Evolutionary conservation across 179 eudicot species (phyloP).

Genomic region (Heliamphora pulchella): DNA sequence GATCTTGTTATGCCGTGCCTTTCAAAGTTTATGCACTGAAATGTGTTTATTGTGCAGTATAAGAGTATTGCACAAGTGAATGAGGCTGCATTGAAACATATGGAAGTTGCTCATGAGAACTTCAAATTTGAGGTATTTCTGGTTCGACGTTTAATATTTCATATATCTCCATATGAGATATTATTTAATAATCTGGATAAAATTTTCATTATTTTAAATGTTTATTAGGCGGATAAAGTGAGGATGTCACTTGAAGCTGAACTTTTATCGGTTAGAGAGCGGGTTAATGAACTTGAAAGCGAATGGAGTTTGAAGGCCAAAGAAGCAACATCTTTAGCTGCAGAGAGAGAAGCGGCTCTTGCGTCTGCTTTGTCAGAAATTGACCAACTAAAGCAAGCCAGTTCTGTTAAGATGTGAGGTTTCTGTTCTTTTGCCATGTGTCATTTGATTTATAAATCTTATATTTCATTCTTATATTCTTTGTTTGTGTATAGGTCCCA

Average conservation of each 20-base stretch:
- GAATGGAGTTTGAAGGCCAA: constrained; percentile 47
- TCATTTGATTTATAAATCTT: neutral
- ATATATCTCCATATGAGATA: neutral
- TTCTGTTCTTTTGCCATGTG: neutral
- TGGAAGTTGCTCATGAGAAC: constrained; percentile 65
- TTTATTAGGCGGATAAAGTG: constrained; percentile 43
- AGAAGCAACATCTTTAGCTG: constrained; percentile 56
- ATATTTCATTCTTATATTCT: neutral
- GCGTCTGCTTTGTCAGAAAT: constrained; percentile 58
- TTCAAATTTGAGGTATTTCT: constrained; percentile 53
- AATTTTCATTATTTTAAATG: neutral
- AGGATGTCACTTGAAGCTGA: constrained; percentile 71
- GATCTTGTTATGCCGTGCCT: neutral
- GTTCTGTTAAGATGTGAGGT: constrained; percentile 43
- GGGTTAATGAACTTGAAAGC: constrained; percentile 53
- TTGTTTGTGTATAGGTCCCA: constrained; percentile 32
- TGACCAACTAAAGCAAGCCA: constrained; percentile 54
- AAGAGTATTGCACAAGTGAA: constrained; percentile 84
- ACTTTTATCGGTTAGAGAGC: constrained; percentile 45
- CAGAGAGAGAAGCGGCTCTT: constrained; percentile 55
- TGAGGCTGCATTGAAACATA: constrained; percentile 78
- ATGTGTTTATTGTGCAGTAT: constrained; percentile 42
- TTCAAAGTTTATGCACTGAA: constrained; percentile 7
- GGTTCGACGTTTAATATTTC: neutral
- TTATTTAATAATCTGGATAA: neutral